phyloP scores from a whole-genome alignment of 306 rosid genomes.

The Dicorynia guianensis region DNA sequence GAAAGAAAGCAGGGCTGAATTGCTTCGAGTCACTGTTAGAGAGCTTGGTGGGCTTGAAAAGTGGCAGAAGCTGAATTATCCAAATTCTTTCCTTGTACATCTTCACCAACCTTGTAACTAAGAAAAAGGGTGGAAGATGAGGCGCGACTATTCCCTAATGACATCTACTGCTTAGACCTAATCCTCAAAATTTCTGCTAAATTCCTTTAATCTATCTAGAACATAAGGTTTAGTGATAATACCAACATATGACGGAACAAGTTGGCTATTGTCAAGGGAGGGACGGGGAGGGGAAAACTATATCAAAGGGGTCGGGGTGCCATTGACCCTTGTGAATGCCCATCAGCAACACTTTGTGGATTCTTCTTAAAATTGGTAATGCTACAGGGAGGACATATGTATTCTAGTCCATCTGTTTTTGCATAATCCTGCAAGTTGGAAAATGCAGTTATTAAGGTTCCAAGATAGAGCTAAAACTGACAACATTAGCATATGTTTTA shows the following conservation, averaged over 20 bases:
- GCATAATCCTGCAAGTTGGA: constrained; percentile 87
- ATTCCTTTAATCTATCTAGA: constrained; percentile 47
- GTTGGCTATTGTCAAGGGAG: constrained; percentile 27
- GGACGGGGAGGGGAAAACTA: constrained; percentile 38
- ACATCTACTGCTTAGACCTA: constrained; percentile 41
- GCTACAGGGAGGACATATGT: constrained; percentile 98
- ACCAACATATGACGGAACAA: constrained; percentile 37
- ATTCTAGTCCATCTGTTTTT: constrained; percentile 97
- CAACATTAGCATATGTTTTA: background rate
- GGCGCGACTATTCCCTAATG: constrained; percentile 47
- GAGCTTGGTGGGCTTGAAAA: constrained; percentile 28
- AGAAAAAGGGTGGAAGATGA: constrained; percentile 27
- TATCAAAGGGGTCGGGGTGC: constrained; percentile 70
- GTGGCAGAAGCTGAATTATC: constrained; percentile 41
- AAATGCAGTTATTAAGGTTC: constrained; percentile 10
- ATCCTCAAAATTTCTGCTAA: constrained; percentile 36
- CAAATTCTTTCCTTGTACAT: constrained; percentile 33
- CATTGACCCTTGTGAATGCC: constrained; percentile 73
- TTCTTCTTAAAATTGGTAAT: constrained; percentile 92
- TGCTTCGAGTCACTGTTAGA: constrained; percentile 33
- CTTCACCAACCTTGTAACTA: background rate
- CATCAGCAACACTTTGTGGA: constrained; percentile 66
- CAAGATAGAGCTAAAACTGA: constrained; percentile 9
- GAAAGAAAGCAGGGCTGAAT: constrained; percentile 11
- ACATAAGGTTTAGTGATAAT: constrained; percentile 40